Evolutionary conservation across 1,284 basidiomycete species (phyloP), one percentile per base, ranked within the genome.

Genomic region (Ganoderma resinaceum): DNA sequence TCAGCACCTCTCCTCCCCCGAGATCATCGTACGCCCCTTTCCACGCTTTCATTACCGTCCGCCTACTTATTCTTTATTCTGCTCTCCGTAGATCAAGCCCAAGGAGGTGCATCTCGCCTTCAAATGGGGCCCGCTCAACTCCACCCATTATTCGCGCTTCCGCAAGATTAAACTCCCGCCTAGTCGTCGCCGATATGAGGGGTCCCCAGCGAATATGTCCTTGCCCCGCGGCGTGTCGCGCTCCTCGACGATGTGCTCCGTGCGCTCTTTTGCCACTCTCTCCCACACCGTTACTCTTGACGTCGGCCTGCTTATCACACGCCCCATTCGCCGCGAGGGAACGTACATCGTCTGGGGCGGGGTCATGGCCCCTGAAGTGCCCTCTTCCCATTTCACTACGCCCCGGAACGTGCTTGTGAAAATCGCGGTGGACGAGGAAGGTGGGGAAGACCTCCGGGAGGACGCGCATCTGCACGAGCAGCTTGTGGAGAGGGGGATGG

Each of bases 331-430:
- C 33, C 69, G 70, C 60, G 72, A 73, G 66, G 60, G 70, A 35
- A 71, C 72, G n/a, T 71, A 71, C 68, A 73, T 73, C 57, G 68
- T 71, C 64, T 73, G 72, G 72, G 72, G 69, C 60, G 72, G 66
- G 38, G 26, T 69, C 58, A 67, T 73, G 67, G 67, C 69, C 37
- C 63, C 69, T 59, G 72, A 73, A 26, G 59, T 65, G 11, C 57
- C 55, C 20, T 52, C 60, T 18, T 60, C 18, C 16, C 52, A 29
- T 26, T 31, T 61, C 46, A 46, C 65, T 16, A 66, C 69, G 12
- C 69, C 70, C 14, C 66, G 70, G 33, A 59, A 64, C 43, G 72
- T 73, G 38, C 66, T 69, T 55, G 72, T 73, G n/a, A 70, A 68
- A 57, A 73, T 73, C 53, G 72, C 72, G 18, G 70, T 73, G 29